phyloP scores from a whole-genome alignment of 805 yeast species.

The Sugiyamaella smithiae region DNA sequence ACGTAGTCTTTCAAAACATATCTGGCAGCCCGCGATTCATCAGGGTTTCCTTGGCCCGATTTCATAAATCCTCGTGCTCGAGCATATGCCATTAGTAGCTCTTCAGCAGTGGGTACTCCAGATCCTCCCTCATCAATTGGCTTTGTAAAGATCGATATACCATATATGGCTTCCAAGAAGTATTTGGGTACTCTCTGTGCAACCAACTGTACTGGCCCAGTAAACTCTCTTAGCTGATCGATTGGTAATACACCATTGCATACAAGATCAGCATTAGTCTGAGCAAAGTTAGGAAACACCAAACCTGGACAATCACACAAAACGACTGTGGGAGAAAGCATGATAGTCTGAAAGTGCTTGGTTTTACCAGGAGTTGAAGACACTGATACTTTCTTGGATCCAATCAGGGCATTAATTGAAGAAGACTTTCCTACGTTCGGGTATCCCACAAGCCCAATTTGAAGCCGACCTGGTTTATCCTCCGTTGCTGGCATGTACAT shows the following conservation, averaged over 20 bases:
- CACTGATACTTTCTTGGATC: conserved; percentile 96
- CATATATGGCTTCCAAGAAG: conserved; percentile 86
- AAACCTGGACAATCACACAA: conserved; percentile 99
- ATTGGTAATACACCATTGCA: conserved; percentile 99
- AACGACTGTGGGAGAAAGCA: conserved; percentile 74
- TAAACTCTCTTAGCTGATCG: conserved; percentile 89
- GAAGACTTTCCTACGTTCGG: conserved; percentile 97
- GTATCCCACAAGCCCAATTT: conserved; percentile 95
- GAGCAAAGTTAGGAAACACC: conserved; percentile 96
- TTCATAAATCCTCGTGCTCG: conserved; percentile 92
- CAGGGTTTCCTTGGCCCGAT: conserved; percentile 95
- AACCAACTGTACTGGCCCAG: conserved; percentile 84
- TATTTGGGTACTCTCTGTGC: conserved; percentile 86
- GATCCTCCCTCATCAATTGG: conserved; percentile 83
- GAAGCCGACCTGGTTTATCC: conserved; percentile 51
- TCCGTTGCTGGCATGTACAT: conserved; percentile 44
- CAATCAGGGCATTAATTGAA: conserved; percentile 95
- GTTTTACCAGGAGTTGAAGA: conserved; percentile 99
- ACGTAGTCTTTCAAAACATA: conserved; percentile 92
- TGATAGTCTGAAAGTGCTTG: conserved; percentile 96
- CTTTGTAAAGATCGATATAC: conserved; percentile 78
- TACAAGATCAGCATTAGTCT: conserved; percentile 92
- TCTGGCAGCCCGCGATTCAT: conserved; percentile 91
- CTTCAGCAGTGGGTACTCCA: conserved; percentile 84
- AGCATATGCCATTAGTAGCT: conserved; percentile 86